Percentiles rank a stretch among this genome's conserved stretches.
These are phyloP conservation scores for Houttuynia cordata DNA, from an alignment of 164 flowering plant species.

Conservation along the genomic window DNA sequence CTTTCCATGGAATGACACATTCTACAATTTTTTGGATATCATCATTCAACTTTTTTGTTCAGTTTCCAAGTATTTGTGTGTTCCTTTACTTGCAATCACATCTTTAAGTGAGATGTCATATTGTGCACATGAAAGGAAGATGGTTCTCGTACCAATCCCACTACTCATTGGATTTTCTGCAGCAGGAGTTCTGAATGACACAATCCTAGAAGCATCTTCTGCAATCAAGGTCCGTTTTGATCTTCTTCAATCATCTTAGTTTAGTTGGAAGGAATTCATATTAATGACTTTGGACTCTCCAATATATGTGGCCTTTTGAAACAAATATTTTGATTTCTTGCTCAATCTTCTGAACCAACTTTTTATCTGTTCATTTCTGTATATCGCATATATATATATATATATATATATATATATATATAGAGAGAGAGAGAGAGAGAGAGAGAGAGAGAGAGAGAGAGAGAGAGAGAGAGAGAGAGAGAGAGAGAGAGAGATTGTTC, in stretches of 20 bases:
- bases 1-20: constrained; percentile 64
- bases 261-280: not conserved
- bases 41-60: constrained; percentile 38
- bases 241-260: not conserved
- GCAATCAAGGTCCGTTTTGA: constrained; percentile 39
- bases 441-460: too few relatives aligned
- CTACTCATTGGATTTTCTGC: constrained; percentile 46
- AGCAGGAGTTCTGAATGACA: constrained; percentile 48
- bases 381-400: not conserved
- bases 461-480: too few relatives aligned
- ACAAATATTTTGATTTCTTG: not conserved
- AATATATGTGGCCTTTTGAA: not conserved
- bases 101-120: constrained; percentile 86
- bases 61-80: constrained; percentile 46
- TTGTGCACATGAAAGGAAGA: constrained; percentile 77
- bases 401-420: too few relatives aligned
- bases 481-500: too few relatives aligned
- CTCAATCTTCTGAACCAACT: not conserved
- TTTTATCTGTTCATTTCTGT: not conserved
- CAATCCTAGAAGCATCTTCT: constrained; percentile 48
- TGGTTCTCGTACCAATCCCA: constrained; percentile 48
- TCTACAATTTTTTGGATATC: constrained; percentile 48
- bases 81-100: constrained; percentile 53
- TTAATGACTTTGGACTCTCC: not conserved
- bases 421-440: too few relatives aligned